phyloP scores from a whole-genome alignment of 208 protist species.

The Paratrypanosoma confusum region DNA sequence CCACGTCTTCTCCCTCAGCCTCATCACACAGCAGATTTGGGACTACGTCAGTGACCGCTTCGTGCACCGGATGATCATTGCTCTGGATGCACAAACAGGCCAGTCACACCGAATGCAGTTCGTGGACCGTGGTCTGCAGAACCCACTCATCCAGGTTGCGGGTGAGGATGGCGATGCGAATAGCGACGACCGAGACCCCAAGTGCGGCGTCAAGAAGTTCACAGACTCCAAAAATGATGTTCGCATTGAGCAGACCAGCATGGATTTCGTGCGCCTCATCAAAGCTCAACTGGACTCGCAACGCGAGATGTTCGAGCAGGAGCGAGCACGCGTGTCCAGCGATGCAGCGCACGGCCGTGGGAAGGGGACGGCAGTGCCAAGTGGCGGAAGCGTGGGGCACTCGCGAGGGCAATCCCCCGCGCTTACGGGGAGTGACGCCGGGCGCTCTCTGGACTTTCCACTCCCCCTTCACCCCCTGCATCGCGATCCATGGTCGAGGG shows the following conservation, averaged over 20 bases:
- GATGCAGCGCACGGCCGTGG: too few species aligned
- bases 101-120: conserved; percentile 56
- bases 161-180: not conserved
- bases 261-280: conserved; percentile 62
- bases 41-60: conserved; percentile 87
- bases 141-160: conserved; percentile 5
- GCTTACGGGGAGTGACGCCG: too few species aligned
- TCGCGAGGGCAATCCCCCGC: too few species aligned
- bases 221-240: conserved; percentile 77
- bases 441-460: too few species aligned
- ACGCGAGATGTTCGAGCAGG: conserved; percentile 41
- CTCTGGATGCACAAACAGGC: conserved; percentile 47
- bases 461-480: too few species aligned
- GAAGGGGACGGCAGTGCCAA: too few species aligned
- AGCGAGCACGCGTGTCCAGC: too few species aligned
- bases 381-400: too few species aligned
- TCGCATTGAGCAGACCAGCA: conserved; percentile 55
- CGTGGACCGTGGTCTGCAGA: conserved; percentile 47
- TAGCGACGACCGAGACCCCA: conserved; percentile 16
- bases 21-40: conserved; percentile 88
- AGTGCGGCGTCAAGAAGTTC: conserved; percentile 41
- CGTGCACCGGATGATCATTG: conserved; percentile 71
- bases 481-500: too few species aligned
- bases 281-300: conserved; percentile 62
- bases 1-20: conserved; percentile 85